Evolutionary conservation across 2,329 filamentous ascomycete species (phyloP).

Genomic region (Ambrosiella cleistominuta): DNA sequence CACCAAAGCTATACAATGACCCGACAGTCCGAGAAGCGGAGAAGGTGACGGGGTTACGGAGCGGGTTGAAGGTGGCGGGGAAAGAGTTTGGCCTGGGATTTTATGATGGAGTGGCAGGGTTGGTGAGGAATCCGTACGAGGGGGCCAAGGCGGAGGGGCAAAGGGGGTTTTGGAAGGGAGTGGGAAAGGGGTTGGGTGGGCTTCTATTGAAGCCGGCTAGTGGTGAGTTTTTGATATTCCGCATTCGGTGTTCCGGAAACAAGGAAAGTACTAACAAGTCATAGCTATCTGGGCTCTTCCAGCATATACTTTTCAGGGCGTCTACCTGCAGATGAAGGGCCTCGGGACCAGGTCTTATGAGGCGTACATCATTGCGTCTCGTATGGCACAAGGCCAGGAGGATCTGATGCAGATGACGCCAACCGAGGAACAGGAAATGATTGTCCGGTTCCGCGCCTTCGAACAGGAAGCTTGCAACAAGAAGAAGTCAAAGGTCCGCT

Average conservation of each 20-base stretch:
- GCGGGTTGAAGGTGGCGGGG: constrained; percentile 59
- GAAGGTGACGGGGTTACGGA: constrained; percentile 60
- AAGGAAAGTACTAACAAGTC: neutral
- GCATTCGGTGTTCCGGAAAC: neutral
- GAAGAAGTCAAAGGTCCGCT: neutral
- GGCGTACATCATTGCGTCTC: constrained; percentile 63
- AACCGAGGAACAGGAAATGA: constrained; percentile 45
- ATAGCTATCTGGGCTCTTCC: constrained; percentile 24
- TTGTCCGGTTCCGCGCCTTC: neutral
- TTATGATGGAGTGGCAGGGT: constrained; percentile 64
- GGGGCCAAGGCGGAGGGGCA: constrained; percentile 33
- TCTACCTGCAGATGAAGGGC: constrained; percentile 61
- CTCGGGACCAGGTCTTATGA: constrained; percentile 52
- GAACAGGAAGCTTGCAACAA: constrained; percentile 4
- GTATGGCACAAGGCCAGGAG: constrained; percentile 56
- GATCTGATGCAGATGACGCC: constrained; percentile 37
- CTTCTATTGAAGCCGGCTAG: constrained; percentile 63
- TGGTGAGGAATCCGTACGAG: constrained; percentile 59
- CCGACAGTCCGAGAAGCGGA: constrained; percentile 61
- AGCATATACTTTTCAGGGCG: constrained; percentile 67
- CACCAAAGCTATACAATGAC: constrained; percentile 70
- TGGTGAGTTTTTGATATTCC: constrained; percentile 28
- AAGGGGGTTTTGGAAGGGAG: constrained; percentile 53
- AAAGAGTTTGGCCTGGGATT: constrained; percentile 64
- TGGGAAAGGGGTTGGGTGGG: constrained; percentile 71